phyloP scores from a whole-genome alignment of 78 protist genomes.

The Dictyostelium brefeldianum region DNA sequence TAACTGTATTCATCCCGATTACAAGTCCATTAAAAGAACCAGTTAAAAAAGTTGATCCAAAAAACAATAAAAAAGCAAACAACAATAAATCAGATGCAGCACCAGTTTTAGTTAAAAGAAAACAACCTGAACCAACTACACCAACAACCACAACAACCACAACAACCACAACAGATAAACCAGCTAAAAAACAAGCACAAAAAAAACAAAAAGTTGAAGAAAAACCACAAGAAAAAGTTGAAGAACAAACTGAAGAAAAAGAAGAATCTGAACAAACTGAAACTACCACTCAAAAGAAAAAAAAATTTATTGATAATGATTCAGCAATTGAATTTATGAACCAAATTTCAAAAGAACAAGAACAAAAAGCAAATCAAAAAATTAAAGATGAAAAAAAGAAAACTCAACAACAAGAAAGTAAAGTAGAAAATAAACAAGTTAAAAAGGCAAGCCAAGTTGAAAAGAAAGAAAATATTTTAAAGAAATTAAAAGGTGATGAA shows the following conservation, averaged over 20 bases:
- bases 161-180: not conserved
- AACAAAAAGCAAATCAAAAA: not conserved
- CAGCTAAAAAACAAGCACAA: not conserved
- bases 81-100: not conserved
- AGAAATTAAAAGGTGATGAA: not conserved
- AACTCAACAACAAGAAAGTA: not conserved
- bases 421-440: conserved; percentile 1
- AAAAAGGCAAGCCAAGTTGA: not conserved
- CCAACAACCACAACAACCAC: not conserved
- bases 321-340: not conserved
- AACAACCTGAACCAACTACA: not conserved
- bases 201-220: not conserved
- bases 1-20: conserved; percentile 61
- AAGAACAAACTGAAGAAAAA: not conserved
- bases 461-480: not conserved
- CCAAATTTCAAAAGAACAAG: conserved; percentile 15
- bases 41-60: not conserved
- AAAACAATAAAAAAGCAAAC: not conserved
- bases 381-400: conserved; percentile 18
- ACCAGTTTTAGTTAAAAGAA: not conserved
- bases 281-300: conserved; percentile 22
- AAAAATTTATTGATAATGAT: conserved; percentile 2
- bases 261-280: not conserved
- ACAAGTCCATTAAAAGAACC: not conserved
- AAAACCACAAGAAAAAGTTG: not conserved